Base-by-base conservation (phyloP, 768 basidiomycete genomes). In the Boletellus ananiceps region DNA sequence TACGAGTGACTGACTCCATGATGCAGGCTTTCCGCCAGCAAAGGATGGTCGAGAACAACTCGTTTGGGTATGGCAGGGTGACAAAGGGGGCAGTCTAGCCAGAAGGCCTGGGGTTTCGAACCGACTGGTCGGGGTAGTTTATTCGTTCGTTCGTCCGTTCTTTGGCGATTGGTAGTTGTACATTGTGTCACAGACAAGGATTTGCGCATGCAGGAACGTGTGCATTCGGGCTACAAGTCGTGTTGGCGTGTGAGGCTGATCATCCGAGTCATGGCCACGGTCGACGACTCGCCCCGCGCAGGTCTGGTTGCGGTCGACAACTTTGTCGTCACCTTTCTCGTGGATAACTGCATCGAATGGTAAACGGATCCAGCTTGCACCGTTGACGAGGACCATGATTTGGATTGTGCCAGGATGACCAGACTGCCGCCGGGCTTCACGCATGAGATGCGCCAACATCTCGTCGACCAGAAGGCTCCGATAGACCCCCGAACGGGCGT, bases 341-440 rank as follows among this genome's bases (percentile, higher is more conserved):
- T 89, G 25, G 88, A 89, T 62, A 87, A 89, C 56, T 74, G 67
- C 49, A 81, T 90, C 32, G 89, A 92, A 83, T 91, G 89, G 88
- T 84, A 55, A 40, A 8, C 8, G 3, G 19, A 12, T 23, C 40
- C 25, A 27, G 19, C 23, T 25, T 25, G 23, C 23, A 25, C 19
- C 19, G 19, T 25, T 25, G 5, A 5, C 23, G 23, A 7, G 23
- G 23, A 25, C 23, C 23, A 25, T 25, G 23, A 25, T 25, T 25
- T 7, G 4, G 23, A 3, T 25, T 25, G 23, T 21, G 15, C 0
- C 51, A 88, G 87, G 87, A 84, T 91, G 77, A 84, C 84, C 11
- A 82, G 81, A 62, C 67, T 91, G 8, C 90, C 91, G 7, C 77
- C 84, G 1, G 87, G 87, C 7, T 92, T 92, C 65, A 76, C 73